A percentile compares a stretch with the other conserved stretches of the same genome.
Conservation (phyloP, 1,284 basidiomycete genomes). For the Austroboletus novae-zelandiae region DNA sequence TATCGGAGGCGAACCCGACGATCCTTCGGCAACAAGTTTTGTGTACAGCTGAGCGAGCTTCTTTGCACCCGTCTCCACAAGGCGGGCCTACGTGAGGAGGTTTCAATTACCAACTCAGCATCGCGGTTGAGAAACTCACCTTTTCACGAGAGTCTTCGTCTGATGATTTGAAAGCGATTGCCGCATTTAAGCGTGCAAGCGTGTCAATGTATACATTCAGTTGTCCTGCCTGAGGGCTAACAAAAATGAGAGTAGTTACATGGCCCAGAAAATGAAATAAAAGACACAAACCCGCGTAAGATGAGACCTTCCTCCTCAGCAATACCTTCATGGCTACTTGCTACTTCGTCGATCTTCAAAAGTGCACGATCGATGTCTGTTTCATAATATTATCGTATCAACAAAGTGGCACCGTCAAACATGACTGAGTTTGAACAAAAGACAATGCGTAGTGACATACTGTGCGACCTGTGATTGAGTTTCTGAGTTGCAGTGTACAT, state of each 20-base stretch:
- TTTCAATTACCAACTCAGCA: background rate
- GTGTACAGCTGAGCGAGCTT: slow-evolving; percentile 77
- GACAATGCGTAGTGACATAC: slow-evolving; percentile 38
- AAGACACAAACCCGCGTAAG: slow-evolving; percentile 57
- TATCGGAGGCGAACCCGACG: slow-evolving; percentile 61
- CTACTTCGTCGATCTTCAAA: slow-evolving; percentile 72
- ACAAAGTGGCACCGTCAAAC: background rate
- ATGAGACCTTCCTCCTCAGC: slow-evolving; percentile 76
- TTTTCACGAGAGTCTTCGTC: slow-evolving; percentile 59
- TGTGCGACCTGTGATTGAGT: slow-evolving; percentile 66
- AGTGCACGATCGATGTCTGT: slow-evolving; percentile 77
- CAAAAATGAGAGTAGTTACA: background rate
- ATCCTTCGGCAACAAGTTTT: slow-evolving; percentile 77
- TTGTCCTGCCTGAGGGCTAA: slow-evolving; percentile 67
- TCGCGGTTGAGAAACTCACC: slow-evolving; percentile 30
- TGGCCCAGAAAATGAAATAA: background rate
- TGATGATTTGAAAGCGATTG: slow-evolving; percentile 70
- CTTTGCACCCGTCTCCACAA: slow-evolving; percentile 77
- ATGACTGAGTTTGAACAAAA: background rate
- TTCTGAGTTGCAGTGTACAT: slow-evolving; percentile 72
- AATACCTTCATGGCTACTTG: slow-evolving; percentile 71
- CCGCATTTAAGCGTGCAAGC: slow-evolving; percentile 71
- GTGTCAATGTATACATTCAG: slow-evolving; percentile 65
- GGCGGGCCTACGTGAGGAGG: slow-evolving; percentile 49
- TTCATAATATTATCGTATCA: background rate